These are phyloP conservation scores for Clavariopsis aquatica DNA, from an alignment of 495 filamentous ascomycete species.

Conservation along the genomic window DNA sequence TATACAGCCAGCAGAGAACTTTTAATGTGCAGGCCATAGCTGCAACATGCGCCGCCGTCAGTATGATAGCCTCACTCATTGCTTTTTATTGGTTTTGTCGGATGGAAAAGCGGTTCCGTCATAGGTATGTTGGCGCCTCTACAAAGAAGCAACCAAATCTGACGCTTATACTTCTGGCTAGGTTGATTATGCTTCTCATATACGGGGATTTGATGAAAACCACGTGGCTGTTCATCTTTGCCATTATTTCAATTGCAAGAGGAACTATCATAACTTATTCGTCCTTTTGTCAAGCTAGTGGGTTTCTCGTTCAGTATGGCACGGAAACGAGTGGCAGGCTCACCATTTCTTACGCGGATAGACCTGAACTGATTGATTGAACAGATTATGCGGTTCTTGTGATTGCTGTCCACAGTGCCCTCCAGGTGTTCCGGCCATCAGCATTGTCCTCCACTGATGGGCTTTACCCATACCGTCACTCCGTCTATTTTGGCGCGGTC, in stretches of 20 bases:
- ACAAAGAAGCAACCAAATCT: background rate
- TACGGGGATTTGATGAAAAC: slow-evolving; percentile 69
- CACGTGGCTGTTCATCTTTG: slow-evolving; percentile 63
- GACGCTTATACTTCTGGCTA: background rate
- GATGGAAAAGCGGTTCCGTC: slow-evolving; percentile 73
- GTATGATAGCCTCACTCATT: slow-evolving; percentile 53
- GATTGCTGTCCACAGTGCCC: slow-evolving; percentile 68
- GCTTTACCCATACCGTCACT: slow-evolving; percentile 63
- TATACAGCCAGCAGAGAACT: slow-evolving; percentile 29
- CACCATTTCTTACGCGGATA: background rate
- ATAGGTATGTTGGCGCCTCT: slow-evolving; percentile 58
- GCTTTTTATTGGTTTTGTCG: slow-evolving; percentile 71
- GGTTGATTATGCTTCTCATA: slow-evolving; percentile 58
- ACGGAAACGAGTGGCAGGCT: slow-evolving; percentile 63
- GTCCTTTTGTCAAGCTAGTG: slow-evolving; percentile 65
- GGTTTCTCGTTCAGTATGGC: slow-evolving; percentile 64
- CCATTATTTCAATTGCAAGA: slow-evolving; percentile 53
- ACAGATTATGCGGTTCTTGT: slow-evolving; percentile 67
- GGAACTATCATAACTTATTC: slow-evolving; percentile 53
- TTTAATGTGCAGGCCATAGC: slow-evolving; percentile 38
- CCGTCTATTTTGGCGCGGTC: slow-evolving; percentile 57
- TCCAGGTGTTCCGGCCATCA: slow-evolving; percentile 64
- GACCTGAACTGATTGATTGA: background rate
- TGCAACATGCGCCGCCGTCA: slow-evolving; percentile 51
- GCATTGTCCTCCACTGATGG: slow-evolving; percentile 51